Base-by-base conservation (phyloP, 208 protist species). In the Acanthamoeba culbertsoni region DNA sequence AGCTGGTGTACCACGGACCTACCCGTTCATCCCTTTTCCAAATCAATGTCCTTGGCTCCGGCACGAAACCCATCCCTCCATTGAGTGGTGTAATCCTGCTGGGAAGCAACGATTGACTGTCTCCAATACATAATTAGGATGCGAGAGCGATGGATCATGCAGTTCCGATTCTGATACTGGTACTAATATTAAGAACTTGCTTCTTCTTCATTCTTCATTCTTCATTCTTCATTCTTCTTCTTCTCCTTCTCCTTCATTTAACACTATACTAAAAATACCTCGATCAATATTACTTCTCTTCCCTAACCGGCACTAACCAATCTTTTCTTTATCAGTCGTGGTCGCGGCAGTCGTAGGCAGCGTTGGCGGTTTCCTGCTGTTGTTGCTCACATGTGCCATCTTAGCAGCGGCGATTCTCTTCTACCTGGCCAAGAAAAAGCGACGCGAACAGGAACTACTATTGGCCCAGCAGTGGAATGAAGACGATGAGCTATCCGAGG, bases 1-100 rank as follows among this genome's bases (percentile, higher is more conserved):
- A 71, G 0, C 42, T 71, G 6, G 84, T 91, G 53, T 91, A 91
- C 59, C 84, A 91, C 23, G 84, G 84, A 20, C 84, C 84, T 23
- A 91, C 84, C 0, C 48, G 84, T 8, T 71, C 53, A 4, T 59
- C 82, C 5, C 26, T 35, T 0, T 40, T 20, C n/a, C 10, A 35
- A 10, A 23, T 90, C 57, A 43, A 90, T 37, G 14, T 90, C 26
- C 84, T 91, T 18, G n/a, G n/a, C n/a, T n/a, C n/a, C n/a, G n/a
- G n/a, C n/a, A n/a, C n/a, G n/a, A n/a, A 79, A 79, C 68, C 26
- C 68, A 12, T 79, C 40, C 40, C 33, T 79, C 40, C 40, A 40
- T 12, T 42, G 16, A 8, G 33, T n/a, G 31, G n/a, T 5, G 0
- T 7, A 1, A 12, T 42, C 4, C 62, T 37, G 31, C 8, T 63